Base-by-base conservation (phyloP, 768 basidiomycete genomes). In the Dioszegia aurantiaca region DNA sequence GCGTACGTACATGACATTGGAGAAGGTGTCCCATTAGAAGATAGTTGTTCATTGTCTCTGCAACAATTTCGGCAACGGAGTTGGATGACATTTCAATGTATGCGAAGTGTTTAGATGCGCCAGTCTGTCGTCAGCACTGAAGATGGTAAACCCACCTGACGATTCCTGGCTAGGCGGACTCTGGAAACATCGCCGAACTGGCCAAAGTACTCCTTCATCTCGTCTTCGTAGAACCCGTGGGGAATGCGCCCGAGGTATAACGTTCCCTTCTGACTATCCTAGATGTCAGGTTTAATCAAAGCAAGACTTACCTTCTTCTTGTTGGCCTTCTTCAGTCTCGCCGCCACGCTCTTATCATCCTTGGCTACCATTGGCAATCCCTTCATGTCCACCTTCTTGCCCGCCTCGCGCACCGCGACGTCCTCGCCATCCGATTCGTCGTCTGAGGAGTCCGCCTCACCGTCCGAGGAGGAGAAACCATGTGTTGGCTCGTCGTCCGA, bases 11-110 rank as follows among this genome's bases (percentile, higher is more conserved):
- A 31, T 67, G 88, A 80, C 94, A 98, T 42, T 83, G 84, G 55
- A 99, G 82, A 62, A 99, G 87, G 73, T 95, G 94, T 6, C 94
- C 93, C 82, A 88, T 84, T 63, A 99, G 81, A 37, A 99, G 83
- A 77, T 97, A 99, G 79, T 95, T 98, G 81, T 99, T 86, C 95
- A 98, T 98, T 43, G 94, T 98, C 71, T 98, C 95, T 1, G 89
- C 87, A 8, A 95, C 95, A 62, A 99, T 97, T 71, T 92, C 80
- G 0, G 95, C 93, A 28, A 98, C 92, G 0, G 87, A 82, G 19
- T 84, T 82, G 41, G 90, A 92, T 55, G 86, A 84, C 75, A 99
- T 95, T 77, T 98, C 94, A 69, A 99, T 81, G 80, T 94, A 98
- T 2, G 85, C 94, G 77, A 94, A 98, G 77, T 97, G 94, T 78